Conservation (phyloP, 345 rosid genomes). For the Eucalyptus shirleyi region DNA sequence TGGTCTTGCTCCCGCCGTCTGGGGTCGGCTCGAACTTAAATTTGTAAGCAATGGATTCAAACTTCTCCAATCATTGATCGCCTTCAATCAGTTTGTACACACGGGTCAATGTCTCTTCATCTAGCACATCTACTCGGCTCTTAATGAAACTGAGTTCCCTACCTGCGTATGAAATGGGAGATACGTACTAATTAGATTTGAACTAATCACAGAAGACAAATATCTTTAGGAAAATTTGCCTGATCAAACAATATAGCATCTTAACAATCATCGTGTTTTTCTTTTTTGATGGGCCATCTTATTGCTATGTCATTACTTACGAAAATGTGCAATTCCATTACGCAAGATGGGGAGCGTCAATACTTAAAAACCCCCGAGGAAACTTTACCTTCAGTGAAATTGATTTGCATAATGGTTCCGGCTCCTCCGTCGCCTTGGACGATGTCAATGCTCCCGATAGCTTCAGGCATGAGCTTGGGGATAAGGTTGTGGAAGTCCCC, state of each 20-base stretch:
- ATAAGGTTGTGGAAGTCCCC: conserved; percentile 7
- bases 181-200: background rate
- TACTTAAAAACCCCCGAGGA: background rate
- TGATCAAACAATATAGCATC: background rate
- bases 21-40: background rate
- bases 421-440: conserved; percentile 28
- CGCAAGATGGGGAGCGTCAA: background rate
- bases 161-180: background rate
- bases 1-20: conserved; percentile 4
- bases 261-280: background rate
- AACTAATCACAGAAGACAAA: background rate
- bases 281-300: background rate
- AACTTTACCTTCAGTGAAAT: conserved; percentile 5
- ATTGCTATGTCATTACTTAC: background rate
- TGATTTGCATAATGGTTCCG: conserved; percentile 13
- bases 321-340: background rate
- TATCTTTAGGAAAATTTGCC: background rate
- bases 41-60: background rate
- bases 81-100: conserved; percentile 2
- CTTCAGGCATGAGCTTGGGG: conserved; percentile 17
- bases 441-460: conserved; percentile 1
- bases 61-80: background rate
- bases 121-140: background rate
- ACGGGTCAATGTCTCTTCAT: background rate
- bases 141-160: background rate